Base-by-base conservation (phyloP, 1,284 basidiomycete species). In the Rhodotorula mucilaginosa region DNA sequence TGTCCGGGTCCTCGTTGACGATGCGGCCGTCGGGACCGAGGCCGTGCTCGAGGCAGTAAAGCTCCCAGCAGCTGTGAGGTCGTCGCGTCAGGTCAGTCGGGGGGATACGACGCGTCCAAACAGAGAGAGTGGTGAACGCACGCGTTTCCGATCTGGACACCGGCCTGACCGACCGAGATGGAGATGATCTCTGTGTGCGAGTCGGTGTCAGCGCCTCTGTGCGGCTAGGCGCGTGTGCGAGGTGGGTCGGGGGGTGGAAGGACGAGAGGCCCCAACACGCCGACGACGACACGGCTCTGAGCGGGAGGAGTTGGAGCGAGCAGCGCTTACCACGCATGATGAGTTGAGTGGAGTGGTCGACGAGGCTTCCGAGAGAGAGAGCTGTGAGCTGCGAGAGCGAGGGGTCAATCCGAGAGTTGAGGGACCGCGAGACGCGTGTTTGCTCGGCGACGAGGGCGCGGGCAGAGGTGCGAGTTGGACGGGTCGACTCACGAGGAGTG, bases 31-130 rank as follows among this genome's bases (percentile, higher is more conserved):
- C 94, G 76, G 93, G 92, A 92, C 90, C 92, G 78, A 99, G 87
- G 81, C 95, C 95, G 83, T 99, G 97, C 85, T 99, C 97, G 79
- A 96, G 88, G 78, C 94, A 97, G 86, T 99, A 99, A 76, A 99
- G 88, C 70, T 79, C 72, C 76, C 76, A 75, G 70, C 72, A 71
- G 65, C 70, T 72, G 67, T 29, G 10, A 19, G 4, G 21, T 5
- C 4, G 16, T n/a, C 16, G 46, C 13, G 21, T 19, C 31, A 3
- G n/a, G 13, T 13, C 21, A 12, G 46, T 16, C 8, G 15, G 15
- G 48, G 51, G n/a, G 13, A 18, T 12, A 21, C 60, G 13, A 8
- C 26, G 29, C n/a, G 34, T 16, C n/a, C n/a, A n/a, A n/a, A n/a
- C n/a, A n/a, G n/a, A n/a, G n/a, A n/a, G n/a, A n/a, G n/a, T n/a